Conservation (phyloP, 1,139 yeast species). For the Candida smagusa region DNA sequence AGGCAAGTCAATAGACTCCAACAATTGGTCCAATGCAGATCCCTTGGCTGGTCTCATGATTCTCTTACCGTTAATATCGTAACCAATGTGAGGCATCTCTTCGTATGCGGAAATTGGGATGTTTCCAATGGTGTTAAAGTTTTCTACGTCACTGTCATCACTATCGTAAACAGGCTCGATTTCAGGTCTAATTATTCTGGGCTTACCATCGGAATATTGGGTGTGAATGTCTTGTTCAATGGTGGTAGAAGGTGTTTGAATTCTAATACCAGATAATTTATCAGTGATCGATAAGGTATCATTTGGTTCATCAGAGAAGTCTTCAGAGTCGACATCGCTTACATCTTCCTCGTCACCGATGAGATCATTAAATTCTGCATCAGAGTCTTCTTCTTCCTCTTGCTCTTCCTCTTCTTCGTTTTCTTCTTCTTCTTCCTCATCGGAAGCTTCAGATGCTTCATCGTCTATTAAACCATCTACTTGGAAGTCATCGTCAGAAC, state of each 20-base stretch:
- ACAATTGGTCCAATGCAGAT: conserved; percentile 82
- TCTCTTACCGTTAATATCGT: conserved; percentile 94
- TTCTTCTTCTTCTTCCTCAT: conserved; percentile 28
- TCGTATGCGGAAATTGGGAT: conserved; percentile 92
- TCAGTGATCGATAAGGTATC: conserved; percentile 54
- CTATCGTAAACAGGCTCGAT: conserved; percentile 90
- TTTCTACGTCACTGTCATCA: conserved; percentile 88
- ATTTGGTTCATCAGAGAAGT: conserved; percentile 47
- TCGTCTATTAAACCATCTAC: conserved; percentile 27
- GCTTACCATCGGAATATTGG: conserved; percentile 74
- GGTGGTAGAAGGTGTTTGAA: conserved; percentile 39
- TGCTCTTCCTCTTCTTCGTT: conserved; percentile 25
- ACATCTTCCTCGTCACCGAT: conserved; percentile 50
- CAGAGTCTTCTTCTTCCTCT: conserved; percentile 47
- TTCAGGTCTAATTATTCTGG: conserved; percentile 77
- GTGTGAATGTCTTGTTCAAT: conserved; percentile 36
- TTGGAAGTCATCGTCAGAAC: conserved; percentile 24
- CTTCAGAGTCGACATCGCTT: conserved; percentile 36
- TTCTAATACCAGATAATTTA: conserved; percentile 49
- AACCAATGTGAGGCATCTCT: conserved; percentile 96
- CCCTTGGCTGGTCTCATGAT: conserved; percentile 99
- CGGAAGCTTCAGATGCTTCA: conserved; percentile 14
- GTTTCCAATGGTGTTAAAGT: conserved; percentile 86
- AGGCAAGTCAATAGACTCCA: conserved; percentile 89
- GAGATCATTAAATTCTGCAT: conserved; percentile 57